phyloP scores from a whole-genome alignment of 768 basidiomycete species.

The Rhodotorula sphaerocarpa region DNA sequence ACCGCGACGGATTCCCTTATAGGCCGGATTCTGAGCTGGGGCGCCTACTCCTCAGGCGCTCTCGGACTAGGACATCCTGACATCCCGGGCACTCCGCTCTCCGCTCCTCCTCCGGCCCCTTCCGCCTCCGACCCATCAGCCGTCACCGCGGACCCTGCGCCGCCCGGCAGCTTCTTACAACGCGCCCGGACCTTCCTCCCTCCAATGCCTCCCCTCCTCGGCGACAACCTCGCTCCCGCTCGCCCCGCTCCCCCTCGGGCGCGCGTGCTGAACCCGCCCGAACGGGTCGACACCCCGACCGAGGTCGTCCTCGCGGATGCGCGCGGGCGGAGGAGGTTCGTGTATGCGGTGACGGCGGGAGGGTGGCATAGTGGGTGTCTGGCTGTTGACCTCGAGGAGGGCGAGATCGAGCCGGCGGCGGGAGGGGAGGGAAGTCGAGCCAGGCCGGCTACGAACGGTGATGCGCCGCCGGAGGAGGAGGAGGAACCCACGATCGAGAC shows the following conservation, averaged over 20 bases:
- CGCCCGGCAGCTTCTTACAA: no score
- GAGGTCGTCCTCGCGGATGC: slow-evolving; percentile 57
- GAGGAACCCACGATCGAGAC: background rate
- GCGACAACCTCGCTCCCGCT: slow-evolving; percentile 33
- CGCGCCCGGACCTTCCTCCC: background rate
- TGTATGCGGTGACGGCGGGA: slow-evolving; percentile 67
- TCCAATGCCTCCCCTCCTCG: slow-evolving; percentile 35
- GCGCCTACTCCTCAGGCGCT: slow-evolving; percentile 57
- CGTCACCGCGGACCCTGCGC: slow-evolving; percentile 43
- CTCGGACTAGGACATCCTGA: slow-evolving; percentile 73
- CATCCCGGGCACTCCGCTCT: slow-evolving; percentile 43
- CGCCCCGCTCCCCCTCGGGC: slow-evolving; percentile 31
- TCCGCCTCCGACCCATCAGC: slow-evolving; percentile 51
- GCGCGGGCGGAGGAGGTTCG: slow-evolving; percentile 56
- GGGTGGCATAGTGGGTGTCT: slow-evolving; percentile 92
- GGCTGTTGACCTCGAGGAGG: slow-evolving; percentile 58
- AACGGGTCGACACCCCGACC: slow-evolving; percentile 55
- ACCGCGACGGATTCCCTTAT: background rate
- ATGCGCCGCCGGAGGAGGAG: no score
- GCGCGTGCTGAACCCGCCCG: slow-evolving; percentile 41
- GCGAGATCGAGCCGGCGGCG: background rate
- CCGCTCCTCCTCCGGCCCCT: slow-evolving; percentile 44
- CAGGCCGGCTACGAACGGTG: no score
- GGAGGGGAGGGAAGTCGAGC: no score
- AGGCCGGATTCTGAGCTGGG: slow-evolving; percentile 26